A percentile compares a stretch with the other conserved stretches of the same genome.
Evolutionary conservation across 2,329 filamentous ascomycete genomes (phyloP).

Genomic region (Aspergillus sp.): DNA sequence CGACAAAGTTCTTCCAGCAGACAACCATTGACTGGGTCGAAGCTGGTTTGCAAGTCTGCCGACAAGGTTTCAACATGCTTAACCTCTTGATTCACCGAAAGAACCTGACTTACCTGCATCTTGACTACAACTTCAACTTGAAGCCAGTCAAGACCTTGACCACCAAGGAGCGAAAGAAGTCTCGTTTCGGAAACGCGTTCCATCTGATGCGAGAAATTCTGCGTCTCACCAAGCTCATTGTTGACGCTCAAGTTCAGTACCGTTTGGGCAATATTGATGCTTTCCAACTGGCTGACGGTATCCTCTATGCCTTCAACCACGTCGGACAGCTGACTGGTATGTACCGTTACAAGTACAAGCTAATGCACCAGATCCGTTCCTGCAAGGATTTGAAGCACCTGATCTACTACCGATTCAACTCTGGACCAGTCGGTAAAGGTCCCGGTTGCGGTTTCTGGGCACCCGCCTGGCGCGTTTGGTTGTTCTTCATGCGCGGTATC

Average conservation of each 20-base stretch:
- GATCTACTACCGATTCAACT: constrained; percentile 98
- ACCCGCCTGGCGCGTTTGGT: constrained; percentile 96
- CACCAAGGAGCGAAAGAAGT: constrained; percentile 99
- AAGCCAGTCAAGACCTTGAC: constrained; percentile 98
- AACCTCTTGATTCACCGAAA: constrained; percentile 97
- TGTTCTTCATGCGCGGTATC: constrained; percentile 98
- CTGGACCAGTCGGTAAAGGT: constrained; percentile 91
- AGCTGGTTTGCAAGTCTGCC: constrained; percentile 93
- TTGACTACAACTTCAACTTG: constrained; percentile 99
- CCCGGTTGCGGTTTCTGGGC: constrained; percentile 99
- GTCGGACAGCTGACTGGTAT: constrained; percentile 97
- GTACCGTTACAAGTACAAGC: constrained; percentile 99
- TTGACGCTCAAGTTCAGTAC: constrained; percentile 97
- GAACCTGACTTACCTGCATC: constrained; percentile 95
- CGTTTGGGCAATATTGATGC: constrained; percentile 96
- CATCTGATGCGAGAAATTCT: constrained; percentile 98
- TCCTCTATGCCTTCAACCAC: constrained; percentile 99
- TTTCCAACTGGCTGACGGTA: constrained; percentile 96
- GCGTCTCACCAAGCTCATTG: constrained; percentile 91
- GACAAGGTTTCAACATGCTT: constrained; percentile 98
- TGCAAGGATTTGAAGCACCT: constrained; percentile 99
- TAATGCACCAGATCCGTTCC: constrained; percentile 99
- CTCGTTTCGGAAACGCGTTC: constrained; percentile 97
- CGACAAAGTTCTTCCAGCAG: constrained; percentile 99
- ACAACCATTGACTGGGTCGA: constrained; percentile 99